Base-by-base conservation (phyloP, 805 yeast species). In the Saitoella complicata region DNA sequence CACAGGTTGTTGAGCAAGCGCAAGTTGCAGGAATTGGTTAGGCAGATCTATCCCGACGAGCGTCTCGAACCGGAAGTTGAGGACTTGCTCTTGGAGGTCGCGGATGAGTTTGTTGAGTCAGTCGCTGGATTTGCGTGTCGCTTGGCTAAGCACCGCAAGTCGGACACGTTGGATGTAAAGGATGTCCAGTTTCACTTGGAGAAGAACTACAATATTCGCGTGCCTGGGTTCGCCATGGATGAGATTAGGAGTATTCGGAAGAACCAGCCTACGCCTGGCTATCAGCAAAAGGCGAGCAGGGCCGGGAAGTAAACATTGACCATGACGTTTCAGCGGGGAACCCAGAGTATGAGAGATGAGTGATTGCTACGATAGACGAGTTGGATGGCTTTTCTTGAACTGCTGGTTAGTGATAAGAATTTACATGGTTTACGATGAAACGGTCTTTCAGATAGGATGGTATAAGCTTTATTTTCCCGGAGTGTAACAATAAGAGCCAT, bases 61-160 rank as follows among this genome's bases (percentile, higher is more conserved):
- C 71, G 72, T 4, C 81, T 91, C 46, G 98, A 88, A 60, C 97
- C 96, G 31, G 96, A 91, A 59, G 94, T 85, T 11, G 95, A 87
- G 60, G 97, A 88, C 53, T 65, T 91, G 37, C 64, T 91, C 34
- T 67, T 91, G 39, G 98, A 91, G 60, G 65, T 91, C 41, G 96
- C 98, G 0, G 99, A 91, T 61, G 97, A 91, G 58, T 91, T 91
- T 58, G 91, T 91, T 10, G 73, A 81, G 6, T 78, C 83, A 41
- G 95, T 93, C 2, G 86, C 96, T 0, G 70, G 85, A 2, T 91
- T 91, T 66, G 95, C 97, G 0, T 88, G 97, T 58, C 73, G 93
- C 45, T 68, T 91, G 51, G 97, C 99, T 21, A 91, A 91, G 59
- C 96, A 88, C 58, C 72, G 99, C 53, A 85, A 83, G 57, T 75